phyloP scores from a whole-genome alignment of 495 filamentous ascomycete genomes.

The Platismatia glauca region DNA sequence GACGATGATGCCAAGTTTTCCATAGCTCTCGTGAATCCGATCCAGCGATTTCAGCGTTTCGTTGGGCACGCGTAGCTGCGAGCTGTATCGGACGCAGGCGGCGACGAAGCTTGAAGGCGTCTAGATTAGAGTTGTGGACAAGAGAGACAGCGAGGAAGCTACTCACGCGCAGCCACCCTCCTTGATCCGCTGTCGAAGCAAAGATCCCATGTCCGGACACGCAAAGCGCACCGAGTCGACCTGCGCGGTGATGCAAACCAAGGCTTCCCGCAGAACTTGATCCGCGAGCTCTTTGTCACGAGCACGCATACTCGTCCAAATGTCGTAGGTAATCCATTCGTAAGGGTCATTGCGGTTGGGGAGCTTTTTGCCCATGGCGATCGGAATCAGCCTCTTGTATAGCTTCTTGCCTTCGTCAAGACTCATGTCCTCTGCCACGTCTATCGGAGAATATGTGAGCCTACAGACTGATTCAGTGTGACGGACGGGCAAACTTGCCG shows the following conservation, averaged over 20 bases:
- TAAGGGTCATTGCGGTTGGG: constrained; percentile 31
- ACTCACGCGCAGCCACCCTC: constrained; percentile 16
- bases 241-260: constrained; percentile 34
- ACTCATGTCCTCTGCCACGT: constrained; percentile 36
- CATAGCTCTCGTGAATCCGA: constrained; percentile 45
- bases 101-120: constrained; percentile 44
- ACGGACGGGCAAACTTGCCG: constrained; percentile 21
- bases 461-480: too few species aligned
- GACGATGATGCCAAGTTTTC: constrained; percentile 41
- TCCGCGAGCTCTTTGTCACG: constrained; percentile 28
- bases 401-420: constrained; percentile 30
- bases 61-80: constrained; percentile 24
- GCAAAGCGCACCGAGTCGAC: constrained; percentile 12
- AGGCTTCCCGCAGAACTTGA: constrained; percentile 29
- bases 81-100: constrained; percentile 53
- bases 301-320: constrained; percentile 34
- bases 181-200: constrained; percentile 18
- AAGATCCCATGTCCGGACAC: constrained; percentile 3
- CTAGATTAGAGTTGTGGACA: constrained; percentile 29
- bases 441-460: constrained; percentile 11
- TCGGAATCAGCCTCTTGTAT: constrained; percentile 32
- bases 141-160: constrained; percentile 50
- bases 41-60: constrained; percentile 21
- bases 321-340: constrained; percentile 33
- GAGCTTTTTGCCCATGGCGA: constrained; percentile 25